phyloP scores from a whole-genome alignment of 495 filamentous ascomycete species.

The Rhypophila decipiens region DNA sequence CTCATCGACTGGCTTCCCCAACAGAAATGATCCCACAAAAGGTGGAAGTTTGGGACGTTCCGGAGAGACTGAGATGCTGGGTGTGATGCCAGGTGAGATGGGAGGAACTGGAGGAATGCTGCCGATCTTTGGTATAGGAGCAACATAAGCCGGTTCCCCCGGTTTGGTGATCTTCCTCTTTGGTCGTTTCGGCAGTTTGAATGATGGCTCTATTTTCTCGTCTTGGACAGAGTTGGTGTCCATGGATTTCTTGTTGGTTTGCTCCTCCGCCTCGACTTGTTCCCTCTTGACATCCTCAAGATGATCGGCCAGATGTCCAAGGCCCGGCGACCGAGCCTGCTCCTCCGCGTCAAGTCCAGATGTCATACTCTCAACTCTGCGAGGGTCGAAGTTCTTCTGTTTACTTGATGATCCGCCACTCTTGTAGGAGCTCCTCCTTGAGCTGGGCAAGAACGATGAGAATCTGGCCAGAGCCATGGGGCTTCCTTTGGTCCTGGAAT shows the following conservation, averaged over 20 bases:
- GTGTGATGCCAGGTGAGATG: slow-evolving; percentile 14
- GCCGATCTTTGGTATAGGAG: slow-evolving; percentile 26
- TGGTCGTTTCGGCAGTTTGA: slow-evolving; percentile 2
- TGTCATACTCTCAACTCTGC: neutral
- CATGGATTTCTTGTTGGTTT: too few relatives aligned
- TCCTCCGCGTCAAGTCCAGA: neutral
- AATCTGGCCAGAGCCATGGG: neutral
- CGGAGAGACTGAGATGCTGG: slow-evolving; percentile 3
- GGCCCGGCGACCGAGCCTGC: neutral
- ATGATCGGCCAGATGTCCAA: neutral
- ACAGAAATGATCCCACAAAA: slow-evolving; percentile 50
- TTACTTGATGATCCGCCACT: neutral
- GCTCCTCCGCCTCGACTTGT: too few relatives aligned
- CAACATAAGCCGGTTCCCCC: slow-evolving; percentile 20
- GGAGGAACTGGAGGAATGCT: slow-evolving; percentile 11
- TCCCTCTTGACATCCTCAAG: neutral
- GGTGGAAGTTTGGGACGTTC: slow-evolving; percentile 20
- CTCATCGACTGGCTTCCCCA: slow-evolving; percentile 66
- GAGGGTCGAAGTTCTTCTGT: neutral
- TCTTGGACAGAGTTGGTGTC: slow-evolving; percentile 1
- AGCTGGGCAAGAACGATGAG: neutral
- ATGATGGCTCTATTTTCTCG: slow-evolving; percentile 1
- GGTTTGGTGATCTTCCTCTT: slow-evolving; percentile 9
- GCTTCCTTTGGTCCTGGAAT: too few relatives aligned
- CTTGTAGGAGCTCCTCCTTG: neutral